These are phyloP conservation scores for Cucurbita moschata DNA, from an alignment of 306 rosid genomes.

Conservation along the genomic window DNA sequence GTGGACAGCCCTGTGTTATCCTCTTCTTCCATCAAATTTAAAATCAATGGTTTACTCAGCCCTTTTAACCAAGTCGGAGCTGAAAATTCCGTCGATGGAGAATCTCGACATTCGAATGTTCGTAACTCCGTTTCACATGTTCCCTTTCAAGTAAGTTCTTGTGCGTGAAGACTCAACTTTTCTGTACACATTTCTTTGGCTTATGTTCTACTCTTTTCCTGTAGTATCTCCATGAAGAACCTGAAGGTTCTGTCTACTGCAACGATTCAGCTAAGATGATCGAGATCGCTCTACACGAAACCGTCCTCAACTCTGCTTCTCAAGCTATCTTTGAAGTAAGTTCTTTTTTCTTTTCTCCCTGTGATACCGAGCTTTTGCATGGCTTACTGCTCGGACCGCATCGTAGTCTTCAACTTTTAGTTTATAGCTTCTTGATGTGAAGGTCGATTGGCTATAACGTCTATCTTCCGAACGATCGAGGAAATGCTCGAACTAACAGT, in stretches of 20 bases:
- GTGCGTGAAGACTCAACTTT: background rate
- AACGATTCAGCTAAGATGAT: slow-evolving; percentile 50
- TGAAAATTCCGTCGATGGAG: slow-evolving; percentile 18
- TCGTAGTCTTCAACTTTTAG: background rate
- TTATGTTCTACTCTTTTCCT: background rate
- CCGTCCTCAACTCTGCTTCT: slow-evolving; percentile 52
- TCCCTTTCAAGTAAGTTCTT: slow-evolving; percentile 47
- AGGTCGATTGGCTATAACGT: background rate
- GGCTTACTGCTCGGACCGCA: background rate
- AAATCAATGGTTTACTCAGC: slow-evolving; percentile 53
- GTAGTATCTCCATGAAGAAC: slow-evolving; percentile 12
- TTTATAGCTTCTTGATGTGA: background rate
- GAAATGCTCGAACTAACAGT: background rate
- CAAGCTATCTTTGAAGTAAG: slow-evolving; percentile 48
- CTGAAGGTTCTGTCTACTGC: slow-evolving; percentile 20
- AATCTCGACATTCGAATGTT: slow-evolving; percentile 47
- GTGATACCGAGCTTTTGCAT: background rate
- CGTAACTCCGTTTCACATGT: slow-evolving; percentile 40
- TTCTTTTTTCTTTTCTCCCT: slow-evolving; percentile 5
- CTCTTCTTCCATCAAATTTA: slow-evolving; percentile 40
- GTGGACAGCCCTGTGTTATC: slow-evolving; percentile 44
- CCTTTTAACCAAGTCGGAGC: slow-evolving; percentile 10
- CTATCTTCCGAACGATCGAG: background rate
- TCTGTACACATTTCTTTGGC: background rate
- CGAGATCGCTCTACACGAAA: slow-evolving; percentile 58